Conservation (phyloP, 2,329 filamentous ascomycete genomes). For the Teratosphaeria zuluensis region DNA sequence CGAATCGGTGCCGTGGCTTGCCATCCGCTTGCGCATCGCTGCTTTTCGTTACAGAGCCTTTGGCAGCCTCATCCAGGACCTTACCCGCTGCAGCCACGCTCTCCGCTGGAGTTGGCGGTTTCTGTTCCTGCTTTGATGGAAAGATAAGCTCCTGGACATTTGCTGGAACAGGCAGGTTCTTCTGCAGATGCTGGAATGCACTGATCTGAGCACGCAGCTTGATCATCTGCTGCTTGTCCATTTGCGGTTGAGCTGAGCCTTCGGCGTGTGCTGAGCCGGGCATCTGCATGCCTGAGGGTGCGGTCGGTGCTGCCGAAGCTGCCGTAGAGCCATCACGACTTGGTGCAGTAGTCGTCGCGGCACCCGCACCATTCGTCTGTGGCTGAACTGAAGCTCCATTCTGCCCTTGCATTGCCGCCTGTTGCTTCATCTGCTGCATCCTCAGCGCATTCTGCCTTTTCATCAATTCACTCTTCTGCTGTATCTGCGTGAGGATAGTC, state of each 20-base stretch:
- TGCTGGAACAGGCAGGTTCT: slow-evolving; percentile 71
- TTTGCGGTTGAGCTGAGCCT: slow-evolving; percentile 9
- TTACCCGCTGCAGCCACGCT: slow-evolving; percentile 37
- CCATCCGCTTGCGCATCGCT: slow-evolving; percentile 24
- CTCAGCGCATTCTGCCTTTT: slow-evolving; percentile 41
- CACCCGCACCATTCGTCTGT: slow-evolving; percentile 41
- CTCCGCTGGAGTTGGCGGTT: slow-evolving; percentile 30
- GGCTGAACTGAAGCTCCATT: slow-evolving; percentile 34
- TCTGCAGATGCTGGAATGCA: slow-evolving; percentile 82
- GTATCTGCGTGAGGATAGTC: slow-evolving; percentile 62
- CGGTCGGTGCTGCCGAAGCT: slow-evolving; percentile 9
- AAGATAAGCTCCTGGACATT: slow-evolving; percentile 77
- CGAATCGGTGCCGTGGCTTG: slow-evolving; percentile 45
- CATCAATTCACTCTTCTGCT: slow-evolving; percentile 33
- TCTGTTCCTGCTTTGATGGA: slow-evolving; percentile 55
- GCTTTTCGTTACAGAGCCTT: slow-evolving; percentile 28
- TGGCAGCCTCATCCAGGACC: slow-evolving; percentile 41
- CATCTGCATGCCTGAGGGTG: slow-evolving; percentile 5
- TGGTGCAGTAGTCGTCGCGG: slow-evolving; percentile 25
- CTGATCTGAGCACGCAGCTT: slow-evolving; percentile 77
- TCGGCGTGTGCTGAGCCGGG: slow-evolving; percentile 4
- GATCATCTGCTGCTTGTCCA: slow-evolving; percentile 68
- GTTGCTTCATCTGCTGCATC: slow-evolving; percentile 36
- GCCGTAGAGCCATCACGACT: slow-evolving; percentile 6
- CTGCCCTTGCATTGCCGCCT: slow-evolving; percentile 37